A percentile compares a stretch with the other conserved stretches of the same genome.
Conservation (phyloP, 75 land plant species). For the Sequoiadendron giganteum region DNA sequence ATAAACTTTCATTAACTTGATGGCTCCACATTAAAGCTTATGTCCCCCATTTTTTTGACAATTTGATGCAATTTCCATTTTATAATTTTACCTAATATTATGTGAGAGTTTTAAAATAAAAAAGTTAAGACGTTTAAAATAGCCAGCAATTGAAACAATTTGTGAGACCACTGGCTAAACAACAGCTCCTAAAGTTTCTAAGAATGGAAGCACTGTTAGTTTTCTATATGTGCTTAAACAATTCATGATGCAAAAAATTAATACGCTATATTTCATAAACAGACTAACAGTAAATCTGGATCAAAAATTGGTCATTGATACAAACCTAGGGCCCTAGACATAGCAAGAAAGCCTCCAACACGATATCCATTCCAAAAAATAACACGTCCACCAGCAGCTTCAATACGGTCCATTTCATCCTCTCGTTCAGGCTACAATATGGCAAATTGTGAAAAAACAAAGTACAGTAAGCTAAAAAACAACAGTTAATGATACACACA, state of each 20-base stretch:
- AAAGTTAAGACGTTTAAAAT: no score
- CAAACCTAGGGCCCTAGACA: constrained; percentile 62
- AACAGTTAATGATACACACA: neutral
- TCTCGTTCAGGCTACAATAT: constrained; percentile 41
- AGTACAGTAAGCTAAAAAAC: neutral
- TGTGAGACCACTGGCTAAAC: neutral
- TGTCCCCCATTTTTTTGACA: no score
- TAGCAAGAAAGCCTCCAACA: constrained; percentile 53
- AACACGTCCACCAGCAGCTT: constrained; percentile 62
- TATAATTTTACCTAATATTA: no score
- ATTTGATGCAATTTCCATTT: no score
- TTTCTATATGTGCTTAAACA: neutral
- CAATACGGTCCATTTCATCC: constrained; percentile 47
- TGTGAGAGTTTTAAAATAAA: no score
- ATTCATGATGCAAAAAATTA: neutral
- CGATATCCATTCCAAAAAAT: constrained; percentile 62
- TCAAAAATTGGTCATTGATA: neutral
- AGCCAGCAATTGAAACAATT: no score
- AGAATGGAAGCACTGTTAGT: no score
- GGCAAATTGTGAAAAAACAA: neutral
- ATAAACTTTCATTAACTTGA: no score
- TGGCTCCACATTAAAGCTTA: no score
- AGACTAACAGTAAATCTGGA: neutral
- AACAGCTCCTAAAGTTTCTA: neutral
- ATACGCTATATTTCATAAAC: neutral